phyloP scores from a whole-genome alignment of 495 filamentous ascomycete species.

The Aspergillus steynii region DNA sequence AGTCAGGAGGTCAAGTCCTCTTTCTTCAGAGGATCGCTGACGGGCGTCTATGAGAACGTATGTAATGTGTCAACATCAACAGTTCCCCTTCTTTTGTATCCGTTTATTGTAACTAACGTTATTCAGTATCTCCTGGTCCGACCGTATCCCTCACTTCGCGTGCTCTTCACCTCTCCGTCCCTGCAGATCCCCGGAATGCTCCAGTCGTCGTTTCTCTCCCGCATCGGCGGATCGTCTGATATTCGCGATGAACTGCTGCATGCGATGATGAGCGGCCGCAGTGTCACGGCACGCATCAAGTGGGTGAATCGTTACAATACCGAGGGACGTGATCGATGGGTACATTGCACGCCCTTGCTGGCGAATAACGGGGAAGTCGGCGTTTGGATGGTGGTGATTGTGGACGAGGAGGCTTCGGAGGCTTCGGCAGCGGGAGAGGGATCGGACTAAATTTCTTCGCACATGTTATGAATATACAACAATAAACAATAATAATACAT shows the following conservation, averaged over 20 bases:
- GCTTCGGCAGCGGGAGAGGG: conserved; percentile 14
- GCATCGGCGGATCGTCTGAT: conserved; percentile 52
- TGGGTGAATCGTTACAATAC: conserved; percentile 50
- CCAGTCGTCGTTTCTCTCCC: conserved; percentile 58
- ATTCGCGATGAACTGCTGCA: conserved; percentile 56
- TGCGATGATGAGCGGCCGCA: conserved; percentile 58
- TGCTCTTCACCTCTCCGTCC: conserved; percentile 64
- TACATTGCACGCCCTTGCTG: conserved; percentile 61
- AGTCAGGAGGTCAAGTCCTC: conserved; percentile 8
- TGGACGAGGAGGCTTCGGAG: conserved; percentile 42
- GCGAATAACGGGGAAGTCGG: conserved; percentile 58
- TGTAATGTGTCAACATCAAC: conserved; percentile 4
- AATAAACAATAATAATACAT: too few species aligned
- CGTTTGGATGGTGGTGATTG: conserved; percentile 65
- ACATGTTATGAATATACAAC: too few species aligned
- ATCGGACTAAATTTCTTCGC: not conserved
- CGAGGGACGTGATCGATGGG: conserved; percentile 55
- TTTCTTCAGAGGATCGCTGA: conserved; percentile 24
- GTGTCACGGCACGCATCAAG: conserved; percentile 64
- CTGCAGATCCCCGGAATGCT: conserved; percentile 61
- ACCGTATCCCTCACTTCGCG: conserved; percentile 61
- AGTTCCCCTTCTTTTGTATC: not conserved
- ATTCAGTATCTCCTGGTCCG: conserved; percentile 61
- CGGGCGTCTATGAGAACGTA: conserved; percentile 51
- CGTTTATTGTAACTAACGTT: not conserved